A percentile compares a stretch with the other conserved stretches of the same genome.
These are phyloP conservation scores for Schwanniomyces vanrijiae DNA, from an alignment of 805 yeast genomes.

Conservation along the genomic window DNA sequence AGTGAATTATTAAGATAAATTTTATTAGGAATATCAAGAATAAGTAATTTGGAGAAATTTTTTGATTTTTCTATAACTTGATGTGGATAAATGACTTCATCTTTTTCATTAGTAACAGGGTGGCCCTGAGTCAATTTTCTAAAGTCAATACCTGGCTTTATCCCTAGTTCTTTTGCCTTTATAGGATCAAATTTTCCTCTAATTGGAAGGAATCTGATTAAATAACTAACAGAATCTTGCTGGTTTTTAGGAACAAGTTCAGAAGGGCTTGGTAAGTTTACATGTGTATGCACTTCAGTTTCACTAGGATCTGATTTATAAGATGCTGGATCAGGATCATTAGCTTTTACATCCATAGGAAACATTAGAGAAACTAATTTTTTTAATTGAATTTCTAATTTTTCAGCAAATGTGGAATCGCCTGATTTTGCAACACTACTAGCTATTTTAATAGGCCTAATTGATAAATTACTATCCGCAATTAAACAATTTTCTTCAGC, in stretches of 20 bases:
- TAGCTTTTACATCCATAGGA: conserved; percentile 47
- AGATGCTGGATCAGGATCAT: conserved; percentile 36
- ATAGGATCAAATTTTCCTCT: conserved; percentile 75
- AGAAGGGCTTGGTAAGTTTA: conserved; percentile 26
- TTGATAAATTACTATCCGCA: conserved; percentile 37
- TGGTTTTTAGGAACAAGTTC: conserved; percentile 23
- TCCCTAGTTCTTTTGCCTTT: conserved; percentile 67
- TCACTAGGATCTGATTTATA: conserved; percentile 38
- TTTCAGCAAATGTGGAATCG: conserved; percentile 3
- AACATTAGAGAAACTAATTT: conserved; percentile 55
- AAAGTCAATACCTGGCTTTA: conserved; percentile 63
- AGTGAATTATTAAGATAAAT: conserved; percentile 40
- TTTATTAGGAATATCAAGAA: conserved; percentile 70
- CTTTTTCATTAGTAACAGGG: conserved; percentile 56
- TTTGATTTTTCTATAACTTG: conserved; percentile 71
- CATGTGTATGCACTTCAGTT: conserved; percentile 39
- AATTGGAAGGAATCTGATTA: conserved; percentile 62
- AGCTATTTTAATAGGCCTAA: conserved; percentile 35
- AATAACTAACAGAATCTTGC: conserved; percentile 59
- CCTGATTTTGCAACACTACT: not conserved
- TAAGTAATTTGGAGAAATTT: conserved; percentile 56
- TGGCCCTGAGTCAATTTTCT: conserved; percentile 61
- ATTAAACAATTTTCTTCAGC: conserved; percentile 27
- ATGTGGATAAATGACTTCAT: conserved; percentile 58
- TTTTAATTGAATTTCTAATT: conserved; percentile 17